A percentile compares a stretch with the other conserved stretches of the same genome.
These are phyloP conservation scores for Pichia sp. DNA, from an alignment of 1,139 yeast genomes.

Conservation along the genomic window DNA sequence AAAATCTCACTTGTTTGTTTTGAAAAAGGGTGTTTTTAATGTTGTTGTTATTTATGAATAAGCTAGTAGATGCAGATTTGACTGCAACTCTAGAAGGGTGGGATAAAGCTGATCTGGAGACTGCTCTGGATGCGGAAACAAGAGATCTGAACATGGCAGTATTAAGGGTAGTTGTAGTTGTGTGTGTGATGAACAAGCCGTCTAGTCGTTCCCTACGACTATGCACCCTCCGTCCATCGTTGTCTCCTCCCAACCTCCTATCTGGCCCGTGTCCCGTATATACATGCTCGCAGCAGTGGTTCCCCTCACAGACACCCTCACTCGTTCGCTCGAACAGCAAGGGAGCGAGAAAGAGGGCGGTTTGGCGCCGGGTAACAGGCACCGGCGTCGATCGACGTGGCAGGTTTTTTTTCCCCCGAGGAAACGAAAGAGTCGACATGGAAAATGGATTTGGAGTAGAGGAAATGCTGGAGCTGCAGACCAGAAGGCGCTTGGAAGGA, in stretches of 20 bases:
- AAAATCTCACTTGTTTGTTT: constrained; percentile 35
- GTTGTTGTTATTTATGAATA: constrained; percentile 3
- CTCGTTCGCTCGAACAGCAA: background rate
- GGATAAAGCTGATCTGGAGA: constrained; percentile 1
- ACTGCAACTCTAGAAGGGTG: constrained; percentile 1
- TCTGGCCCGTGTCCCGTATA: too few relatives aligned
- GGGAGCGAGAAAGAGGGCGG: background rate
- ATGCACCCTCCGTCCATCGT: too few relatives aligned
- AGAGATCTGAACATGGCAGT: constrained; percentile 13
- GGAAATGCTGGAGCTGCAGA: too few relatives aligned
- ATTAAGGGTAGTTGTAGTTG: background rate
- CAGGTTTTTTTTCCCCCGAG: background rate
- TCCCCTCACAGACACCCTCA: constrained; percentile 2
- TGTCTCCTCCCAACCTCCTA: too few relatives aligned
- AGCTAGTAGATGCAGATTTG: constrained; percentile 1
- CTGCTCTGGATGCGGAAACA: constrained; percentile 9
- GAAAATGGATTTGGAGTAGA: too few relatives aligned
- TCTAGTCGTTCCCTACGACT: background rate
- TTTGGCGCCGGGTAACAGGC: too few relatives aligned
- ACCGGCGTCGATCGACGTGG: background rate
- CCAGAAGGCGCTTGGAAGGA: too few relatives aligned
- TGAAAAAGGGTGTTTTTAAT: background rate
- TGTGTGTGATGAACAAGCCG: background rate
- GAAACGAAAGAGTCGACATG: too few relatives aligned
- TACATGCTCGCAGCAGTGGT: too few relatives aligned